These are phyloP conservation scores for Coemansia sp. DNA, from an alignment of 192 early-diverging fungal genomes.

Conservation along the genomic window DNA sequence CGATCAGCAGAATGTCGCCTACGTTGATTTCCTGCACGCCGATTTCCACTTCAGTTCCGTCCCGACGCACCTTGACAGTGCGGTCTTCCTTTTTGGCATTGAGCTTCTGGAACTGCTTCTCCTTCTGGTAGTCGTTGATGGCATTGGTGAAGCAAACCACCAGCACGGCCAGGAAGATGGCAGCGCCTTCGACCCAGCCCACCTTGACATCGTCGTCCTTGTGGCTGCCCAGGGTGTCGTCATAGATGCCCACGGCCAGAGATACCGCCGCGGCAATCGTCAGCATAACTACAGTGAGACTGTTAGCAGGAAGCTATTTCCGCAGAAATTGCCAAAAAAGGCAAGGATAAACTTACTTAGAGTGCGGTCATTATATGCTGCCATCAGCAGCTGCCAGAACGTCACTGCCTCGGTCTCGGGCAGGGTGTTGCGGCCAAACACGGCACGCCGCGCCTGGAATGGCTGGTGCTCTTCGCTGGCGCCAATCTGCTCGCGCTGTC, in stretches of 20 bases:
- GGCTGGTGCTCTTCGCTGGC: conserved; percentile 31
- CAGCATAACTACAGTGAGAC: conserved; percentile 65
- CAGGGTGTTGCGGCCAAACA: conserved; percentile 54
- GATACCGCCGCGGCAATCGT: conserved; percentile 82
- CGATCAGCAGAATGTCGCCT: conserved; percentile 83
- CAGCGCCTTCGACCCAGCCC: conserved; percentile 78
- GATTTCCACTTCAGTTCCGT: conserved; percentile 70
- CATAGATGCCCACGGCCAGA: conserved; percentile 81
- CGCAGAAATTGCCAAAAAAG: neutral
- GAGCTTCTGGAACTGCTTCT: conserved; percentile 82
- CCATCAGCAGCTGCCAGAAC: conserved; percentile 57
- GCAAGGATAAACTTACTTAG: conserved; percentile 48
- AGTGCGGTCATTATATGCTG: conserved; percentile 70
- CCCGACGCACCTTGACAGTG: conserved; percentile 69
- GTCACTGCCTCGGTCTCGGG: conserved; percentile 56
- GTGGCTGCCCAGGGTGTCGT: conserved; percentile 66
- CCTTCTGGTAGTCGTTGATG: conserved; percentile 90
- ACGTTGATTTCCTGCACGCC: conserved; percentile 79
- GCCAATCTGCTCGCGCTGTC: conserved; percentile 51
- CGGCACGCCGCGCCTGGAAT: conserved; percentile 53
- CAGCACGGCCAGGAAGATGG: conserved; percentile 80
- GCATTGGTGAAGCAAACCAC: conserved; percentile 89
- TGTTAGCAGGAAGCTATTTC: too few species aligned
- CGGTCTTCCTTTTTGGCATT: conserved; percentile 86
- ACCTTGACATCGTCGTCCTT: conserved; percentile 68